phyloP scores from a whole-genome alignment of 225 moss, liverwort and hornwort genomes.

The Marchantia polymorpha region DNA sequence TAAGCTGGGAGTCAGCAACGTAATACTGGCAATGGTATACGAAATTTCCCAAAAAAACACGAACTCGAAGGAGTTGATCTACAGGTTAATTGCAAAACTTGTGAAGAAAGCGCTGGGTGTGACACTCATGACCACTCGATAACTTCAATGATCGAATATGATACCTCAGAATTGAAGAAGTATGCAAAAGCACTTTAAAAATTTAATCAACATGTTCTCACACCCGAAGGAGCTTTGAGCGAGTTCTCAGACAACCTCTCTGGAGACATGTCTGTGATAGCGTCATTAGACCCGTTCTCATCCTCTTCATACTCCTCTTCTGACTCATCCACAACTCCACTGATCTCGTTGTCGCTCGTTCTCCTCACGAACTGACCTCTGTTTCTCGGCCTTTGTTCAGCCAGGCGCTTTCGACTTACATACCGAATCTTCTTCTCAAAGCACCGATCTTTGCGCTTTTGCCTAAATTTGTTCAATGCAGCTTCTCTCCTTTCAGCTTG shows the following conservation, averaged over 20 bases:
- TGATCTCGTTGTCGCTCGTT: slow-evolving; percentile 26
- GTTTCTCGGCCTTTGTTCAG: slow-evolving; percentile 47
- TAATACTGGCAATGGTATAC: not conserved
- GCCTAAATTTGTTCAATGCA: slow-evolving; percentile 47
- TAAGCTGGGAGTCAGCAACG: not conserved
- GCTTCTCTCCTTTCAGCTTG: slow-evolving; percentile 42
- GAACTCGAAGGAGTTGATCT: not conserved
- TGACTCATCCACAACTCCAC: slow-evolving; percentile 25
- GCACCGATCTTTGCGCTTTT: slow-evolving; percentile 47
- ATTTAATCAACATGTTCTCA: slow-evolving; percentile 24
- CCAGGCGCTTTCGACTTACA: slow-evolving; percentile 41
- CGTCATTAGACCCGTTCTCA: slow-evolving; percentile 30
- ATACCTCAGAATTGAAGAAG: not conserved
- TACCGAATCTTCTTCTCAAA: slow-evolving; percentile 52
- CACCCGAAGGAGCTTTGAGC: not conserved
- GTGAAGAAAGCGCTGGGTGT: not conserved
- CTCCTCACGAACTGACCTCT: slow-evolving; percentile 46
- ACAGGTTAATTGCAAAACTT: not conserved
- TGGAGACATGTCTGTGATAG: slow-evolving; percentile 22
- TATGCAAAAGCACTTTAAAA: not conserved
- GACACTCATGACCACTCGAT: not conserved
- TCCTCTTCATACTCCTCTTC: slow-evolving; percentile 37
- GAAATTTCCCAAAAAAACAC: not conserved
- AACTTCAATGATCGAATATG: not conserved
- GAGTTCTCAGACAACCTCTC: slow-evolving; percentile 21